Evolutionary conservation across 169 alveolate species (phyloP), one percentile per base, ranked within the genome.

Genomic region (Plasmodium relictum): DNA sequence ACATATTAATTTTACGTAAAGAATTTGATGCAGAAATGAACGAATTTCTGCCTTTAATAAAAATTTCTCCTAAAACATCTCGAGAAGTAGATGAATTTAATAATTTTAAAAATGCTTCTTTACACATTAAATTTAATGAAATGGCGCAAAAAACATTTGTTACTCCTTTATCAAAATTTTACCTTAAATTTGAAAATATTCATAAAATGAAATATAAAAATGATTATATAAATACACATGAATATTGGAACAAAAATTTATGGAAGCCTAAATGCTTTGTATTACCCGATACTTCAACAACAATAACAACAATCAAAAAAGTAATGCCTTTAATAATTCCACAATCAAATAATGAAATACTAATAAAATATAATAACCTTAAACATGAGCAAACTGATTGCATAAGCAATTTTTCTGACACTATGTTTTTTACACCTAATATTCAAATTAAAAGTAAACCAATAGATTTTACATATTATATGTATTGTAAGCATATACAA

Each of bases 181-280:
- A 69, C 48, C 31, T 83, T 58, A 83, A 83, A 58, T 83, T 83
- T 62, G 86, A 83, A 69, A 59, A 83, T 83, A 72, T 58, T 24
- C 91, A 83, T 48, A 69, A 83, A 44, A 41, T 69, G 83, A 83
- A 83, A 69, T 83, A 83, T 56, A 58, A 73, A 42, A 83, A 83
- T 69, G 52, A 83, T 0, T 69, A 86, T 44, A 24, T 59, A 26
- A 58, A 83, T 52, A 9, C 18, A 12, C 68, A 56, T 37, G 44
- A 42, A 20, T 63, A 52, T 18, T 83, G 91, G 91, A 44, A 44
- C 2, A 69, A 62, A 59, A 68, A 61, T 44, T 61, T 83, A 61
- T 83, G 91, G 91, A 83, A 83, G 16, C 80, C 65, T 37, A 68
- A 22, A 18, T 83, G 70, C 39, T 83, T 83, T 62, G 22, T 83